A percentile compares a stretch with the other conserved stretches of the same genome.
Conservation (phyloP, 352 stramenopile species). For the Phytophthora ramorum region DNA sequence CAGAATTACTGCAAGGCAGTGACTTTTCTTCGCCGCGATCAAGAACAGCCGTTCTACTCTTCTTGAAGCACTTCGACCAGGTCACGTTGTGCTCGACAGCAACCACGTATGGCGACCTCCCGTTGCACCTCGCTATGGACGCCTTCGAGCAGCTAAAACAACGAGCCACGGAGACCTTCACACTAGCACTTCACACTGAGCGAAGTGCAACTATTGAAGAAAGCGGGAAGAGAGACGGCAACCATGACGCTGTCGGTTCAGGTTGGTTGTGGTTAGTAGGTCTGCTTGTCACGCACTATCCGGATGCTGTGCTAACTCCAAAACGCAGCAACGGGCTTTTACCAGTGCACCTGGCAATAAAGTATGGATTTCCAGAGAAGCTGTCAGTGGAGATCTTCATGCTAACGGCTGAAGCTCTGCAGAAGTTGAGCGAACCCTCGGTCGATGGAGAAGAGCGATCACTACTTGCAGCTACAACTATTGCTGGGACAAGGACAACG, state of each 20-base stretch:
- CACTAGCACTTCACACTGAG: not conserved
- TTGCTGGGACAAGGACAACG: slow-evolving; percentile 48
- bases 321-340: slow-evolving; percentile 40
- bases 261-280: slow-evolving; percentile 45
- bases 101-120: slow-evolving; percentile 53
- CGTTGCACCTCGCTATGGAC: slow-evolving; percentile 62
- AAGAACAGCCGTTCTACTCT: slow-evolving; percentile 46
- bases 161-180: not conserved
- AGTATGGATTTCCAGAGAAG: slow-evolving; percentile 41
- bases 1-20: slow-evolving; percentile 1
- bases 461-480: slow-evolving; percentile 33
- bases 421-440: not conserved
- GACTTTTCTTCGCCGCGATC: slow-evolving; percentile 32
- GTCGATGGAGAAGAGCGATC: slow-evolving; percentile 2
- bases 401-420: slow-evolving; percentile 13
- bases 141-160: slow-evolving; percentile 41
- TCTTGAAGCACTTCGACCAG: slow-evolving; percentile 45
- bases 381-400: slow-evolving; percentile 27
- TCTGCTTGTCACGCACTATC: slow-evolving; percentile 27
- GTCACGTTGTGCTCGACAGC: slow-evolving; percentile 34
- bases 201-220: not conserved
- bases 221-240: not conserved
- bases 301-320: slow-evolving; percentile 21
- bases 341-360: slow-evolving; percentile 54
- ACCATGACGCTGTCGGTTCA: not conserved